phyloP scores from a whole-genome alignment of 768 basidiomycete genomes.

The Termitomyces sp. region DNA sequence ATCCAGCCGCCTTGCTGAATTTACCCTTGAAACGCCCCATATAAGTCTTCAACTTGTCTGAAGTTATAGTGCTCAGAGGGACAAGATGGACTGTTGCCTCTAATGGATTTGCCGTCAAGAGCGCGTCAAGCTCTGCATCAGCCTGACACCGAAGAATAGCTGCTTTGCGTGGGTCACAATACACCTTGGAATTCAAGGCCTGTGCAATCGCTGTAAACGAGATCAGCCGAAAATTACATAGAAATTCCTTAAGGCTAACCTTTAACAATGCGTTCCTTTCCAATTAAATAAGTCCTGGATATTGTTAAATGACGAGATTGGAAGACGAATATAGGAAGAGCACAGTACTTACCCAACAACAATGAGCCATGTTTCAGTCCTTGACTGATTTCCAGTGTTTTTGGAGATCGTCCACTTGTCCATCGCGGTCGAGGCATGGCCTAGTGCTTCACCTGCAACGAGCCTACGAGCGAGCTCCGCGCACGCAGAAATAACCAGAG shows the following conservation, averaged over 20 bases:
- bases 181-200: conserved; percentile 77
- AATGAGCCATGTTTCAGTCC: conserved; percentile 42
- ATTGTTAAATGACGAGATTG: not conserved
- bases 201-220: conserved; percentile 67
- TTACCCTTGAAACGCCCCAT: conserved; percentile 65
- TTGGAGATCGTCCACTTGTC: conserved; percentile 43
- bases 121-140: conserved; percentile 73
- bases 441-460: conserved; percentile 33
- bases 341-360: conserved; percentile 59
- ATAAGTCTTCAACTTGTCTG: conserved; percentile 76
- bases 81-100: conserved; percentile 83
- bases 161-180: conserved; percentile 82
- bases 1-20: conserved; percentile 72
- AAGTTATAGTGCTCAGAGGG: conserved; percentile 68
- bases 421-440: conserved; percentile 32
- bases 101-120: conserved; percentile 74
- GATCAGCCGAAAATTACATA: not conserved
- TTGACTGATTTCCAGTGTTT: conserved; percentile 30
- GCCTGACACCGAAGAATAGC: conserved; percentile 79
- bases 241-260: conserved; percentile 37
- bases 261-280: conserved; percentile 97
- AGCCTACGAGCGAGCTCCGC: conserved; percentile 71
- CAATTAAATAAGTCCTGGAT: conserved; percentile 88
- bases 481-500: conserved; percentile 91
- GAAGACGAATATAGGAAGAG: not conserved